phyloP scores from a whole-genome alignment of 176 grass and related monocot species.

The Elymus sibiricus region DNA sequence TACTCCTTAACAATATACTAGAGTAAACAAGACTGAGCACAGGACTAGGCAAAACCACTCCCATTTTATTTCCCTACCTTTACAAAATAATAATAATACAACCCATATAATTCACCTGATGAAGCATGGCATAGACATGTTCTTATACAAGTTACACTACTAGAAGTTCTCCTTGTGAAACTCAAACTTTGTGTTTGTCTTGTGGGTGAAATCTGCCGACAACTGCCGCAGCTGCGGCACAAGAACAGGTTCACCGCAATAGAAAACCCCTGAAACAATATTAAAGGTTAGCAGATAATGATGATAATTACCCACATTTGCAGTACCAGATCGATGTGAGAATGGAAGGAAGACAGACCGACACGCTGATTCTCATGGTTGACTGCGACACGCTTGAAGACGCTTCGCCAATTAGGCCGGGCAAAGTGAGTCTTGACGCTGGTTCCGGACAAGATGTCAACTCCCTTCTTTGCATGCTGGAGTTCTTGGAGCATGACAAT shows the following conservation, averaged over 20 bases:
- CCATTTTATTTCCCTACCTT: too few species aligned
- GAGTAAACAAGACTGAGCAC: too few species aligned
- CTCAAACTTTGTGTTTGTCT: constrained; percentile 85
- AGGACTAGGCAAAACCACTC: too few species aligned
- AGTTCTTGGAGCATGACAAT: constrained; percentile 95
- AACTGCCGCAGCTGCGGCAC: constrained; percentile 64
- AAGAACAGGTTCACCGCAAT: constrained; percentile 80
- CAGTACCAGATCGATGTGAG: background rate
- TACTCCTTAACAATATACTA: too few species aligned
- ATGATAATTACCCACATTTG: background rate
- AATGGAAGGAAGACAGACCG: constrained; percentile 38
- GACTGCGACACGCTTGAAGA: constrained; percentile 79
- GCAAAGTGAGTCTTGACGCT: constrained; percentile 90
- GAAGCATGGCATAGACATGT: background rate
- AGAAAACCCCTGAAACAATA: constrained; percentile 81
- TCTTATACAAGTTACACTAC: background rate
- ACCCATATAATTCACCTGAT: background rate
- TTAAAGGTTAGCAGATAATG: constrained; percentile 19
- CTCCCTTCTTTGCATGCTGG: constrained; percentile 82
- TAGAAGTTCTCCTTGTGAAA: constrained; percentile 99
- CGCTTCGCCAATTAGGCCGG: constrained; percentile 87
- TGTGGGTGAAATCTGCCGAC: constrained; percentile 86
- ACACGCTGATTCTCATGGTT: constrained; percentile 63
- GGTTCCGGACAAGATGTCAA: constrained; percentile 90
- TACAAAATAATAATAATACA: too few species aligned